These are phyloP conservation scores for Sporothrix brunneoviolacea DNA, from an alignment of 2,329 filamentous ascomycete genomes.

Conservation along the genomic window DNA sequence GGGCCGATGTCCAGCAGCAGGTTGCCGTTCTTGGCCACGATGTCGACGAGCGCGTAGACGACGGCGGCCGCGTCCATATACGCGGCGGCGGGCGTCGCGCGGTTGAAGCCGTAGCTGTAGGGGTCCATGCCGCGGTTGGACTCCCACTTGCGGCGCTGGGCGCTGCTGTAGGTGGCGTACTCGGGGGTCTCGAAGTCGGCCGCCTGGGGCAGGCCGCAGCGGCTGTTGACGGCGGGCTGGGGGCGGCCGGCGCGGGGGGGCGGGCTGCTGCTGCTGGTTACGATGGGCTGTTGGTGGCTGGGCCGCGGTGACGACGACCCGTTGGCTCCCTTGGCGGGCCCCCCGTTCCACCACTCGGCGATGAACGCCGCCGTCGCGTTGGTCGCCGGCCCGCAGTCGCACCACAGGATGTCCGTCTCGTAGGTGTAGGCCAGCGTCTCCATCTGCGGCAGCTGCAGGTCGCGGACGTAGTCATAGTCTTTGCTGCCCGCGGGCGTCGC, in stretches of 20 bases:
- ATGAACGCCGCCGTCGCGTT: slow-evolving; percentile 37
- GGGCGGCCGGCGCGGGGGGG: no score
- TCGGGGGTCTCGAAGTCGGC: slow-evolving; percentile 56
- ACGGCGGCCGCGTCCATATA: slow-evolving; percentile 48
- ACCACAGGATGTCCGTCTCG: slow-evolving; percentile 43
- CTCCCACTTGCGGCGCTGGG: slow-evolving; percentile 53
- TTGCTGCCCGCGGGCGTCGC: slow-evolving; percentile 22
- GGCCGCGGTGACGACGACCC: background rate
- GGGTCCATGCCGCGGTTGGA: slow-evolving; percentile 54
- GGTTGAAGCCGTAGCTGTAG: slow-evolving; percentile 53
- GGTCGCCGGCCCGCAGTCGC: slow-evolving; percentile 35
- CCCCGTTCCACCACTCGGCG: slow-evolving; percentile 34
- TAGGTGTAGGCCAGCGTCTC: slow-evolving; percentile 34
- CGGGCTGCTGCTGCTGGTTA: no score
- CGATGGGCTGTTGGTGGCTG: no score
- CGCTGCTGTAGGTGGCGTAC: slow-evolving; percentile 43
- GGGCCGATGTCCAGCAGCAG: slow-evolving; percentile 51
- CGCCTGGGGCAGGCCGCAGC: slow-evolving; percentile 42
- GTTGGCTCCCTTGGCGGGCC: slow-evolving; percentile 18
- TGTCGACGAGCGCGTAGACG: slow-evolving; percentile 43
- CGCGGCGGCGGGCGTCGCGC: slow-evolving; percentile 39
- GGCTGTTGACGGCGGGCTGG: slow-evolving; percentile 45
- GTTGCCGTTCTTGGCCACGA: slow-evolving; percentile 50
- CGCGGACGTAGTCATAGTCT: slow-evolving; percentile 32
- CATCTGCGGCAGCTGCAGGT: slow-evolving; percentile 42